These are phyloP conservation scores for Geum urbanum DNA, from an alignment of 306 rosid species.

Conservation along the genomic window DNA sequence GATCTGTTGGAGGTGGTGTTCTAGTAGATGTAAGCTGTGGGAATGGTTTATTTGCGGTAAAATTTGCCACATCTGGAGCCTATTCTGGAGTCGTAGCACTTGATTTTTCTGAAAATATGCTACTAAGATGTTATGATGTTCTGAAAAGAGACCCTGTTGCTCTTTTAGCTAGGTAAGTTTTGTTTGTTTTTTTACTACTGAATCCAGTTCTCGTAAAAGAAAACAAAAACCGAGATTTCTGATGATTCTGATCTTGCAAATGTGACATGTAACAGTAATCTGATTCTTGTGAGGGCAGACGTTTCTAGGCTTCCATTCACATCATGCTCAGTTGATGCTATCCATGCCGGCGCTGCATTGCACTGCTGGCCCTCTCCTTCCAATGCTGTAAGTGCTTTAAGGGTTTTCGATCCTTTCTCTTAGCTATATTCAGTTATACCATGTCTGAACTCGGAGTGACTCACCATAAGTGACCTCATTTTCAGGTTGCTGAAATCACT, in stretches of 20 bases:
- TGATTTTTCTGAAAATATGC: slow-evolving; percentile 95
- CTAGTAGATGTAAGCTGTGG: slow-evolving; percentile 88
- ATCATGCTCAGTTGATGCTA: slow-evolving; percentile 82
- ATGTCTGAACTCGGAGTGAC: too few relatives aligned
- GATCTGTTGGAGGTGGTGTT: slow-evolving; percentile 69
- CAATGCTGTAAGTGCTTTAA: slow-evolving; percentile 63
- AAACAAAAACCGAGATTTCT: neutral
- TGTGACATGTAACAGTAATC: slow-evolving; percentile 47
- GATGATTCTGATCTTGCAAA: neutral
- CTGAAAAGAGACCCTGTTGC: slow-evolving; percentile 51
- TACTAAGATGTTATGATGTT: slow-evolving; percentile 75
- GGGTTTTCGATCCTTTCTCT: too few relatives aligned
- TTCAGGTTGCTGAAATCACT: slow-evolving; percentile 75
- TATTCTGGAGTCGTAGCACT: slow-evolving; percentile 76
- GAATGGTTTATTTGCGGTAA: slow-evolving; percentile 79
- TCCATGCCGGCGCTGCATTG: slow-evolving; percentile 94
- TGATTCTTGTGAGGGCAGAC: slow-evolving; percentile 93
- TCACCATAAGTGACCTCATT: neutral
- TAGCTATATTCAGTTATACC: too few relatives aligned
- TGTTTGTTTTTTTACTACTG: neutral
- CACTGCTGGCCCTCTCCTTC: slow-evolving; percentile 98
- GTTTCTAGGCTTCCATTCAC: slow-evolving; percentile 88
- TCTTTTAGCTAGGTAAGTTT: slow-evolving; percentile 44
- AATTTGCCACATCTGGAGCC: slow-evolving; percentile 61
- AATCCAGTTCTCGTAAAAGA: neutral